Base-by-base conservation (phyloP, 768 basidiomycete genomes). In the Tremella mesenterica region DNA sequence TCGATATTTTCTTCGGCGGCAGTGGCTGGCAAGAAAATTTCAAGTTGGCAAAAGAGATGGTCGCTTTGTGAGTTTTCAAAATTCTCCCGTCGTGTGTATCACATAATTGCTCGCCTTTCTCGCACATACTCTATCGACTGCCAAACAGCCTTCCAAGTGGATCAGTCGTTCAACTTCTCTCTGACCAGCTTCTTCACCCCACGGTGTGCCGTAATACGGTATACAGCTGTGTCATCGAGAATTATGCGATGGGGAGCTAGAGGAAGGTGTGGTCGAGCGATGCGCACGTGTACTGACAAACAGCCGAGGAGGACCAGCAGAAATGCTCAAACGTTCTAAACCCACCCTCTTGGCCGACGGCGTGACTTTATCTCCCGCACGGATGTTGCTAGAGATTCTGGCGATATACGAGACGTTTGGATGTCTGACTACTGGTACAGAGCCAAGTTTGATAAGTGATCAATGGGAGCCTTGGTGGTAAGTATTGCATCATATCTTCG, bases 1-100 rank as follows among this genome's bases (percentile, higher is more conserved):
- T 69, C 25, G 69, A 79, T 75, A 79, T 77, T 52, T 76, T 78
- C 60, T 72, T 75, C 30, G 76, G 75, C 38, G 75, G 75, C 45
- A 70, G 65, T 21, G 73, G 75, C 27, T 77, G 74, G 74, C 44
- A 57, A 48, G 73, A 72, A 39, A 76, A 75, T 58, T 67, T 77
- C 52, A 70, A 69, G 20, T 57, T 76, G 36, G 75, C 74, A 20
- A 75, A 75, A 59, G 68, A 61, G 26, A 61, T 77, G 41, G 72
- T 77, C 51, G 65, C 73, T 54, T 57, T 75, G 68, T 76, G 76
- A 64, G 70, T 63, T 13, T 4, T n/a, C 9, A 18, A 5, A 33
- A 16, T 4, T 46, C 27, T 7, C n/a, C n/a, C n/a, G n/a, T n/a
- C 33, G 25, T 38, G 29, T 18, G 16, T n/a, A 13, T 36, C 20